Evolutionary conservation across 768 basidiomycete species (phyloP).

Genomic region (Macrocybe gigantea): DNA sequence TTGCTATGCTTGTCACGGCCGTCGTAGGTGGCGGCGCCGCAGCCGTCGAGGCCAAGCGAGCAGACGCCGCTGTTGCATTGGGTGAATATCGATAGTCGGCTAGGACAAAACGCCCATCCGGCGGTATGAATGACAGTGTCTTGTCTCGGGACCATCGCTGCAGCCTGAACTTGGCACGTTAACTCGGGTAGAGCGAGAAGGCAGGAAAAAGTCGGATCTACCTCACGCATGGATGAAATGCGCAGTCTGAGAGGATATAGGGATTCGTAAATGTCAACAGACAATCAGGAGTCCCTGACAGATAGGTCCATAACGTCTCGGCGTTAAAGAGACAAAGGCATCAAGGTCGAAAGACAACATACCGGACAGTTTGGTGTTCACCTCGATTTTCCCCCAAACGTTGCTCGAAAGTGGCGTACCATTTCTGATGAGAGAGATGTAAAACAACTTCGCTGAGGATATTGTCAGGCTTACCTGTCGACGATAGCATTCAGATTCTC

Average conservation of each 20-base stretch:
- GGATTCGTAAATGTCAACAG: conserved; percentile 72
- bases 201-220: conserved; percentile 25
- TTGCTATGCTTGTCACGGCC: conserved; percentile 15
- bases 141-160: conserved; percentile 76
- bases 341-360: background rate
- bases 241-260: conserved; percentile 65
- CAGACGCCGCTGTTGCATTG: conserved; percentile 25
- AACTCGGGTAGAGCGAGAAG: conserved; percentile 4
- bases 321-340: background rate
- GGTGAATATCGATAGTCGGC: conserved; percentile 75
- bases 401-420: conserved; percentile 61
- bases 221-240: conserved; percentile 94
- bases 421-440: conserved; percentile 36
- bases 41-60: conserved; percentile 18
- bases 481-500: conserved; percentile 79
- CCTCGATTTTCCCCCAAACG: conserved; percentile 74
- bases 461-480: conserved; percentile 49
- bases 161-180: conserved; percentile 38
- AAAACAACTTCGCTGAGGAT: background rate
- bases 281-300: conserved; percentile 82
- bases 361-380: conserved; percentile 77
- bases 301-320: background rate
- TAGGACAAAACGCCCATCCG: conserved; percentile 83
- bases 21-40: conserved; percentile 6
- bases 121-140: conserved; percentile 85